Conservation (phyloP, 2,329 filamentous ascomycete species). For the Aspergillus pseudotamarii region DNA sequence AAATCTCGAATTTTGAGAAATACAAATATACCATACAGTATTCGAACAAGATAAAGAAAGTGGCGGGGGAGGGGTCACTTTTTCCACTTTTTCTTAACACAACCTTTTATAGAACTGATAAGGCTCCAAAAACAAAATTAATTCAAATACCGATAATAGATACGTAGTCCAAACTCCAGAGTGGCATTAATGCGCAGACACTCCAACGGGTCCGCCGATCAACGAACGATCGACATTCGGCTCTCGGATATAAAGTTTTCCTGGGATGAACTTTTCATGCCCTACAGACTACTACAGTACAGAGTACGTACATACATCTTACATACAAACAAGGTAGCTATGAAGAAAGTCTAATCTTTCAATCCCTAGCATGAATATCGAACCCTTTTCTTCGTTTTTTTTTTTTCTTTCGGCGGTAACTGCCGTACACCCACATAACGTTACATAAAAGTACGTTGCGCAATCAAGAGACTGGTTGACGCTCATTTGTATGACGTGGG, state of each 20-base stretch:
- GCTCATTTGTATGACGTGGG: not conserved
- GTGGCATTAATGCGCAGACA: not conserved
- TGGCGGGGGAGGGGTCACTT: not conserved
- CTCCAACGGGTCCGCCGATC: slow-evolving; percentile 1
- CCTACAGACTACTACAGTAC: not conserved
- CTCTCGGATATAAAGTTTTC: not conserved
- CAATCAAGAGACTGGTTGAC: not conserved
- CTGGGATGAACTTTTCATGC: not conserved
- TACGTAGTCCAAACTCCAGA: not conserved
- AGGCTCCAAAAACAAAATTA: not conserved
- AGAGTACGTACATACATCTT: too few relatives aligned
- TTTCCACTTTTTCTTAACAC: not conserved
- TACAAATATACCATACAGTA: not conserved
- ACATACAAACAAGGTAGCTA: not conserved
- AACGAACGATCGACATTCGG: not conserved
- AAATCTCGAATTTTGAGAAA: not conserved
- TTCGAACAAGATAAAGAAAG: not conserved
- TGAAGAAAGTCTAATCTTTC: not conserved
- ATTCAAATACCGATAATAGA: not conserved
- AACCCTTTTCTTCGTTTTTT: not conserved
- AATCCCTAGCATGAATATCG: not conserved
- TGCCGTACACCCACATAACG: not conserved
- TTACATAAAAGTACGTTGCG: not conserved
- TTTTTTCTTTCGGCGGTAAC: too few relatives aligned
- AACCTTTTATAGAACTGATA: not conserved